Percentiles rank a stretch among this genome's conserved stretches.
Evolutionary conservation across 225 moss, liverwort and hornwort species (phyloP).

Genomic region (Takakia lepidozioides): DNA sequence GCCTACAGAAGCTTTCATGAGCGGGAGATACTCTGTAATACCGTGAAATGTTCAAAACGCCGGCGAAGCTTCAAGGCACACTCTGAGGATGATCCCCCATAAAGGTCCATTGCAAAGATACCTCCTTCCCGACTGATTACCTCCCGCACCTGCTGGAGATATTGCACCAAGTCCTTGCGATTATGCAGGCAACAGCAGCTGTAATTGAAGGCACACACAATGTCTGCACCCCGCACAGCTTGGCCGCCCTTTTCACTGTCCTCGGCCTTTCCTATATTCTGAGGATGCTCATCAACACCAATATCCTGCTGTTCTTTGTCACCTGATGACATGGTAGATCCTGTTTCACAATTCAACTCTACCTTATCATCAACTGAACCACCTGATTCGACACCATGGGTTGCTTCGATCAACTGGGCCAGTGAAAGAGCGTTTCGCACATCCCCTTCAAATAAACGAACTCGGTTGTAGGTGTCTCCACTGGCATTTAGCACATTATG

Average conservation of each 20-base stretch:
- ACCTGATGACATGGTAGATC: not conserved
- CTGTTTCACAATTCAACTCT: not conserved
- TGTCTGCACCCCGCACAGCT: conserved; percentile 16
- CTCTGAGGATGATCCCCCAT: conserved; percentile 46
- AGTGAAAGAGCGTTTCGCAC: conserved; percentile 24
- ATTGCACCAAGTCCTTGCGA: conserved; percentile 28
- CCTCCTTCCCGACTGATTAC: conserved; percentile 29
- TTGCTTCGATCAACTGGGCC: conserved; percentile 11
- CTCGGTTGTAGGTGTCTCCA: conserved; percentile 21
- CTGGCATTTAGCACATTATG: conserved; percentile 27
- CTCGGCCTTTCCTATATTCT: not conserved
- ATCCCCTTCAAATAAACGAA: conserved; percentile 30
- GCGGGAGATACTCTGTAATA: not conserved
- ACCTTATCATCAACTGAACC: not conserved
- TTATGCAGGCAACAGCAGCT: conserved; percentile 48
- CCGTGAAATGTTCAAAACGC: conserved; percentile 33
- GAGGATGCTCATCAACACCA: conserved; percentile 3
- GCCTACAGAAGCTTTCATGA: too few species aligned
- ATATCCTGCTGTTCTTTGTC: not conserved
- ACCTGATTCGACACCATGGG: too few species aligned
- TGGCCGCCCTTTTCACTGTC: not conserved
- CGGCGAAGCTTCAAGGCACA: conserved; percentile 37
- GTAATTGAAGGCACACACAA: conserved; percentile 55
- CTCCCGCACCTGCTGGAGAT: conserved; percentile 23
- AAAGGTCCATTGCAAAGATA: conserved; percentile 47